Evolutionary conservation across 2,329 filamentous ascomycete species (phyloP).

Genomic region (Fonsecaea multimorphosa): DNA sequence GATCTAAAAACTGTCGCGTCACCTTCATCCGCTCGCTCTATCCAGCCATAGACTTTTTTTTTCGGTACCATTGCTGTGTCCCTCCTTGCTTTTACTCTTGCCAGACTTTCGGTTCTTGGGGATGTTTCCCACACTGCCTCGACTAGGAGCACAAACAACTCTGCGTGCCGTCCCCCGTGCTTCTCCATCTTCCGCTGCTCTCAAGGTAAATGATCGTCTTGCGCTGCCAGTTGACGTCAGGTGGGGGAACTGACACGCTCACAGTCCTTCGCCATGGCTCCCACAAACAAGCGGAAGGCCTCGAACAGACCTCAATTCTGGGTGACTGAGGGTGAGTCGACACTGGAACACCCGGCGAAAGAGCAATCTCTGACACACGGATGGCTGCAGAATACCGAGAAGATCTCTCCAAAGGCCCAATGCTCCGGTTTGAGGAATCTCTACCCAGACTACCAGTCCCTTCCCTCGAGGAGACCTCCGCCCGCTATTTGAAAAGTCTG

Average conservation of each 20-base stretch:
- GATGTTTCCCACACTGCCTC: conserved; percentile 38
- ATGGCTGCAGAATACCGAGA: conserved; percentile 65
- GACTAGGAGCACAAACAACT: conserved; percentile 31
- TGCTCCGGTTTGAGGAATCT: conserved; percentile 71
- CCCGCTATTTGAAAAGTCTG: conserved; percentile 70
- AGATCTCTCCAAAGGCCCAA: conserved; percentile 66
- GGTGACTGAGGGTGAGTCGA: conserved; percentile 51
- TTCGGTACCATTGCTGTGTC: conserved; percentile 14
- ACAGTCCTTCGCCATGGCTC: conserved; percentile 40
- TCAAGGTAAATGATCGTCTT: conserved; percentile 27
- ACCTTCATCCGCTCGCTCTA: conserved; percentile 19
- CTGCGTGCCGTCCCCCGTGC: conserved; percentile 32
- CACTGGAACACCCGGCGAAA: conserved; percentile 2
- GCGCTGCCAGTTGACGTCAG: conserved; percentile 24
- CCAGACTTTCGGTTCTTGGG: conserved; percentile 23
- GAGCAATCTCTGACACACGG: background rate
- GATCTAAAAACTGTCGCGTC: conserved; percentile 32
- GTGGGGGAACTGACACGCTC: conserved; percentile 18
- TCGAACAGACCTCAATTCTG: conserved; percentile 45
- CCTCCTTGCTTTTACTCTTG: conserved; percentile 19
- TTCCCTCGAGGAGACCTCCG: conserved; percentile 67
- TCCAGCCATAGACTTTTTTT: conserved; percentile 21
- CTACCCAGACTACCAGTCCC: conserved; percentile 68
- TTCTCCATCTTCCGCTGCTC: conserved; percentile 22
- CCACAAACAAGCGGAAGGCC: conserved; percentile 46